These are phyloP conservation scores for Pichia exigua DNA, from an alignment of 805 yeast species.

Conservation along the genomic window DNA sequence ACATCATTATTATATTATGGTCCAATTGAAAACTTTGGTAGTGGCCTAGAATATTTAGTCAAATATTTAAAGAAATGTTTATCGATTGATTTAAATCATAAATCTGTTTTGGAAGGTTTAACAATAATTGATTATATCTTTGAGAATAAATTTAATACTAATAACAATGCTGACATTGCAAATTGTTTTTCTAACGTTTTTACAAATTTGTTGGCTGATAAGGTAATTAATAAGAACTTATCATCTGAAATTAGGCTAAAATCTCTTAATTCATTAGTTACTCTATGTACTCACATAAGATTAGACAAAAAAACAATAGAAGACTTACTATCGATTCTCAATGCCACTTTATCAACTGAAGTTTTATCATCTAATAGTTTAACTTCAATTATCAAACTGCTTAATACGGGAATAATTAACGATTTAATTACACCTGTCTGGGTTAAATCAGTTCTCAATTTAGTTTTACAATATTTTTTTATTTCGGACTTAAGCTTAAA, in stretches of 20 bases:
- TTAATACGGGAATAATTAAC: constrained; percentile 7
- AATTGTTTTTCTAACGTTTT: constrained; percentile 3
- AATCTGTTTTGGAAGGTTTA: constrained; percentile 25
- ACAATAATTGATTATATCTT: constrained; percentile 18
- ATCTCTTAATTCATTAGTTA: constrained; percentile 19
- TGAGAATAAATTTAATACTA: constrained; percentile 9
- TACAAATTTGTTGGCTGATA: constrained; percentile 17
- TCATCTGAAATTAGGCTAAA: constrained; percentile 28
- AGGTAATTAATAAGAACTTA: constrained; percentile 23
- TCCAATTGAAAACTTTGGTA: constrained; percentile 26
- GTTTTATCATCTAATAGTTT: constrained; percentile 21
- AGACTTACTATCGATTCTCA: constrained; percentile 15
- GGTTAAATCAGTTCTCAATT: constrained; percentile 15
- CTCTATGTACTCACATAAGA: constrained; percentile 13
- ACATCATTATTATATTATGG: constrained; percentile 28
- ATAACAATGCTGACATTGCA: not conserved
- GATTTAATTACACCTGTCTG: constrained; percentile 9
- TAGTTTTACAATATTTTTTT: constrained; percentile 15
- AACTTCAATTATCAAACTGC: constrained; percentile 16
- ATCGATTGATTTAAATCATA: constrained; percentile 22
- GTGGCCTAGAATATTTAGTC: constrained; percentile 17
- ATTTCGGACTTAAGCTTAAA: constrained; percentile 16
- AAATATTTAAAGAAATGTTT: constrained; percentile 17
- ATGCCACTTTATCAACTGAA: constrained; percentile 22
- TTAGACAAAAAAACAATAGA: not conserved